phyloP scores from a whole-genome alignment of 2,329 filamentous ascomycete genomes.

The Zasmidium angulare region DNA sequence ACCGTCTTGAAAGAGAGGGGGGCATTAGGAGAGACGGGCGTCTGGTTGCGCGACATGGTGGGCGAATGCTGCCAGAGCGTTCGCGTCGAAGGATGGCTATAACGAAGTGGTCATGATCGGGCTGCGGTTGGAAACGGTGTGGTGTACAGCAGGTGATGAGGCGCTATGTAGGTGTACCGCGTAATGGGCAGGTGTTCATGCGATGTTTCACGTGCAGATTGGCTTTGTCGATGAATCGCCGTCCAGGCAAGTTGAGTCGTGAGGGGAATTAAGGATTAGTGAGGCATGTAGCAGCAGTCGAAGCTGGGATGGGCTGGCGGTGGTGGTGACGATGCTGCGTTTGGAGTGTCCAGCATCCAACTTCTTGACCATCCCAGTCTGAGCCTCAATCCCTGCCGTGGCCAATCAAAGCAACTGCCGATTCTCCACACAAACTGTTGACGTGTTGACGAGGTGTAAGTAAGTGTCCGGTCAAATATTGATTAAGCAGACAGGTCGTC shows the following conservation, averaged over 20 bases:
- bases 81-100: neutral
- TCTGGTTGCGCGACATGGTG: slow-evolving; percentile 24
- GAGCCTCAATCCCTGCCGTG: neutral
- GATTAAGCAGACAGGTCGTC: too few relatives aligned
- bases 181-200: neutral
- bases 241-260: neutral
- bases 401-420: neutral
- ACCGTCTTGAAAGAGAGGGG: slow-evolving; percentile 72
- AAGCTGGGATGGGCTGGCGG: neutral
- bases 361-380: neutral
- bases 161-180: neutral
- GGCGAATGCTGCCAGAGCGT: neutral
- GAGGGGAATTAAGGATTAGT: neutral
- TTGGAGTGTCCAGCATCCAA: neutral
- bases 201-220: neutral
- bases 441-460: neutral
- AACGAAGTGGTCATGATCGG: neutral
- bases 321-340: neutral
- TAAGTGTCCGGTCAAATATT: neutral
- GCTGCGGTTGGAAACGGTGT: neutral
- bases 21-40: slow-evolving; percentile 11
- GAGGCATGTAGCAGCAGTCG: neutral
- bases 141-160: neutral
- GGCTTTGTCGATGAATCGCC: neutral
- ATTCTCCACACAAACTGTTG: neutral